Percentiles rank a stretch among this genome's conserved stretches.
Evolutionary conservation across 768 basidiomycete genomes (phyloP).

Genomic region (Phaeotremella skinneri): DNA sequence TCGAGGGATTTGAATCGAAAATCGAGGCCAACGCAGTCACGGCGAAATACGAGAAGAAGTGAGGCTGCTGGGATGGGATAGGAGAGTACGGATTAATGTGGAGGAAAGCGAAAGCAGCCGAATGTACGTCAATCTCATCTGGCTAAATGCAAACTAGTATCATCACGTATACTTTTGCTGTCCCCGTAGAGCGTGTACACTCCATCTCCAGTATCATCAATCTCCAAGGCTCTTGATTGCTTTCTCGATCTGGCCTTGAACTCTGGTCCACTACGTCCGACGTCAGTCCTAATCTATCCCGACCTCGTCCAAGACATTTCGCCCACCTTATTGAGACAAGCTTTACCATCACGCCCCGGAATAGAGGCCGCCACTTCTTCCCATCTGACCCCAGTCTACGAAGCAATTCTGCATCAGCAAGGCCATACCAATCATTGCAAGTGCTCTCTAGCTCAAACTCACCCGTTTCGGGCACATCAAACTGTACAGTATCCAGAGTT

Average conservation of each 20-base stretch:
- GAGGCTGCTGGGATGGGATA: too few species aligned
- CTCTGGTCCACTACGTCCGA: conserved; percentile 22
- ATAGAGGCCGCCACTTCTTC: conserved; percentile 24
- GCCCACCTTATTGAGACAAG: conserved; percentile 30
- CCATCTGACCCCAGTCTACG: conserved; percentile 30
- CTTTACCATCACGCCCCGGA: conserved; percentile 26
- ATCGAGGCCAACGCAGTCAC: conserved; percentile 14
- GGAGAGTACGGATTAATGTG: too few species aligned
- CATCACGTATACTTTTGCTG: too few species aligned
- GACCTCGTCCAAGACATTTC: neutral
- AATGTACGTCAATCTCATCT: too few species aligned
- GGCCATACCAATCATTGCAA: neutral
- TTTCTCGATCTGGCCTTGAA: conserved; percentile 27
- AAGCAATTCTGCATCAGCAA: conserved; percentile 2
- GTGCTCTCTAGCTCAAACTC: neutral
- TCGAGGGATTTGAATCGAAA: conserved; percentile 22
- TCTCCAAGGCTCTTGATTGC: conserved; percentile 25
- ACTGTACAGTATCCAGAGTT: conserved; percentile 23
- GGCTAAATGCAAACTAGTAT: too few species aligned
- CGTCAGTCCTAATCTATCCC: neutral
- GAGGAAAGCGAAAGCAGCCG: neutral
- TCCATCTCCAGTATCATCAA: conserved; percentile 6
- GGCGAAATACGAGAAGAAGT: too few species aligned
- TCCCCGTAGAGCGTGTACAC: too few species aligned
- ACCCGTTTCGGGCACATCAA: conserved; percentile 34